Percentiles rank a stretch among this genome's conserved stretches.
Evolutionary conservation across 148 eudicot species (phyloP).

Genomic region (Spergularia bocconei): DNA sequence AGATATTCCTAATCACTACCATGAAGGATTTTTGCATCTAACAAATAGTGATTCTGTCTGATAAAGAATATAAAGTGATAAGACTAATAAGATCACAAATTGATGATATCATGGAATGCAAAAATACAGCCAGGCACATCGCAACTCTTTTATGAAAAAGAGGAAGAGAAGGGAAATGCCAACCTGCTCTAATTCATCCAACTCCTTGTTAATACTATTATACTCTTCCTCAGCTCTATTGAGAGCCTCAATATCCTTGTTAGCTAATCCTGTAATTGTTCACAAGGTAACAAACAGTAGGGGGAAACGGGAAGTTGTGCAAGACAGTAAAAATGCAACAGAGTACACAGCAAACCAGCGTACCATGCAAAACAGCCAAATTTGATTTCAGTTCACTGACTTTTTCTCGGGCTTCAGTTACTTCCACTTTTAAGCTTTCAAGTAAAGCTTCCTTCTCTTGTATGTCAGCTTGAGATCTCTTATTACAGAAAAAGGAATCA

Average conservation of each 20-base stretch:
- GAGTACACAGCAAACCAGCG: constrained; percentile 19
- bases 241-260: constrained; percentile 57
- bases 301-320: neutral
- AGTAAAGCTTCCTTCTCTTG: constrained; percentile 50
- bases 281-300: constrained; percentile 4
- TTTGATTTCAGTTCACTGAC: constrained; percentile 48
- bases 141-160: constrained; percentile 5
- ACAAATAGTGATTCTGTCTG: neutral
- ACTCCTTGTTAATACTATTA: constrained; percentile 45
- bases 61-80: neutral
- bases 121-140: neutral
- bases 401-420: constrained; percentile 49
- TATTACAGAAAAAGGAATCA: constrained; percentile 13
- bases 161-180: neutral
- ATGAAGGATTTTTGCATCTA: neutral
- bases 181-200: constrained; percentile 55
- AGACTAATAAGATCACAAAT: neutral
- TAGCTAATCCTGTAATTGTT: constrained; percentile 62
- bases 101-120: neutral
- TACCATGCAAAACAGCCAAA: constrained; percentile 67
- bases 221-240: constrained; percentile 56
- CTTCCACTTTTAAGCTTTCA: constrained; percentile 34
- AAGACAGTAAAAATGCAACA: constrained; percentile 3
- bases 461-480: constrained; percentile 53
- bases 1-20: neutral